A percentile compares a stretch with the other conserved stretches of the same genome.
These are phyloP conservation scores for Fonsecaea erecta DNA, from an alignment of 2,329 filamentous ascomycete genomes.

Conservation along the genomic window DNA sequence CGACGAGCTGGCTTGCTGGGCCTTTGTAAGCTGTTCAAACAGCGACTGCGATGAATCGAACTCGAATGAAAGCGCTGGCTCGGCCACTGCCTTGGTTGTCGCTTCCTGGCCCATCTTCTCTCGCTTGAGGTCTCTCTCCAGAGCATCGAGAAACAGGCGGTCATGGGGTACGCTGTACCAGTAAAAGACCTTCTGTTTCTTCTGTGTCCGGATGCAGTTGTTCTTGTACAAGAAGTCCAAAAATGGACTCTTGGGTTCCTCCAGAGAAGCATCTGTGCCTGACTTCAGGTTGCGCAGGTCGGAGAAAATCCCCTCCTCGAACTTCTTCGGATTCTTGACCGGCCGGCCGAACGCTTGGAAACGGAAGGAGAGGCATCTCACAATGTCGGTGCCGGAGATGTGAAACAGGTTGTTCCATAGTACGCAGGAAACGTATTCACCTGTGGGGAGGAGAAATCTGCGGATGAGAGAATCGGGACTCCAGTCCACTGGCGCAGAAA, in stretches of 20 bases:
- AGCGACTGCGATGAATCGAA: slow-evolving; percentile 99
- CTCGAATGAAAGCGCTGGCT: slow-evolving; percentile 96
- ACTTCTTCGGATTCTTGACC: slow-evolving; percentile 99
- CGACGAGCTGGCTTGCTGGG: slow-evolving; percentile 96
- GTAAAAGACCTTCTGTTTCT: slow-evolving; percentile 99
- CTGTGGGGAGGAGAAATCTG: slow-evolving; percentile 90
- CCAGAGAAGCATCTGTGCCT: slow-evolving; percentile 94
- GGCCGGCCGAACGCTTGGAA: slow-evolving; percentile 98
- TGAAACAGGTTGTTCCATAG: slow-evolving; percentile 99
- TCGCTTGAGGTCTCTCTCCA: slow-evolving; percentile 96
- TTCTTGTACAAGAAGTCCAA: slow-evolving; percentile 99
- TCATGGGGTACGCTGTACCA: slow-evolving; percentile 99
- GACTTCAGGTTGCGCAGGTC: slow-evolving; percentile 98
- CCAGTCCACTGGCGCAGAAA: slow-evolving; percentile 98
- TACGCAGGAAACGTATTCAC: slow-evolving; percentile 98
- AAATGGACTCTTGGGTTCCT: slow-evolving; percentile 98
- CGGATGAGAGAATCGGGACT: slow-evolving; percentile 94
- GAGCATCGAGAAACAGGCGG: slow-evolving; percentile 91
- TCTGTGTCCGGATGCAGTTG: slow-evolving; percentile 99
- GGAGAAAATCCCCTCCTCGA: slow-evolving; percentile 99
- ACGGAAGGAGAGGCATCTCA: slow-evolving; percentile 94
- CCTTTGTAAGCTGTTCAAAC: slow-evolving; percentile 99
- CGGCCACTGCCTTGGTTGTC: slow-evolving; percentile 93
- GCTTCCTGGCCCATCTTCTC: slow-evolving; percentile 99
- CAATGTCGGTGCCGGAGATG: slow-evolving; percentile 98